Evolutionary conservation across 805 yeast species (phyloP).

Genomic region (Hanseniaspora clermontiae): DNA sequence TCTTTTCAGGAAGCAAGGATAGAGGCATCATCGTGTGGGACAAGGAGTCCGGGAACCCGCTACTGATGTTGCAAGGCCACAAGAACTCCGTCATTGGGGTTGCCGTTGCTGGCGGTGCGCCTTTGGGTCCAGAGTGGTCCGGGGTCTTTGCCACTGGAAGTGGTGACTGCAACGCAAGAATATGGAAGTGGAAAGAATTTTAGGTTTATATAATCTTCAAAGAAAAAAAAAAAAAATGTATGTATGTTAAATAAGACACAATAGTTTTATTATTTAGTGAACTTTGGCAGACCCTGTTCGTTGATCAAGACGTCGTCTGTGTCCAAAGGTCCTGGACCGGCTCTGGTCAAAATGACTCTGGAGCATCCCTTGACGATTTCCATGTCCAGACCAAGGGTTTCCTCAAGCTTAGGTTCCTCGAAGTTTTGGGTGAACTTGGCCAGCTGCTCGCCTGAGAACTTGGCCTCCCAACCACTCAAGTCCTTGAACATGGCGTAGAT

Average conservation of each 20-base stretch:
- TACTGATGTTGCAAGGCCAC: slow-evolving; percentile 92
- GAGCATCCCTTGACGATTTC: slow-evolving; percentile 61
- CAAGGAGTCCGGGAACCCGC: slow-evolving; percentile 77
- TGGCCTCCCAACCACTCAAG: slow-evolving; percentile 58
- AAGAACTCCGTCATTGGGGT: slow-evolving; percentile 91
- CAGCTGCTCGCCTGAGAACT: slow-evolving; percentile 25
- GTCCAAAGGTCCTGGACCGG: slow-evolving; percentile 77
- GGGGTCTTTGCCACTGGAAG: slow-evolving; percentile 93
- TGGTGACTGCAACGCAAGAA: slow-evolving; percentile 95
- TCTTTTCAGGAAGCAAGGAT: slow-evolving; percentile 89
- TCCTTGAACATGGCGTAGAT: slow-evolving; percentile 46
- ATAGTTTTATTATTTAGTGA: background rate
- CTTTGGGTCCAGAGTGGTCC: slow-evolving; percentile 41
- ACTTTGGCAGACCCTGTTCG: slow-evolving; percentile 43
- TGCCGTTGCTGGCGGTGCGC: slow-evolving; percentile 72
- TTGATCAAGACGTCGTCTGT: slow-evolving; percentile 46
- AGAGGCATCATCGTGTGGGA: slow-evolving; percentile 97
- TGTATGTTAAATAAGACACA: background rate
- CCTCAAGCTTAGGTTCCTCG: slow-evolving; percentile 18
- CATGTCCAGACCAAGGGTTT: slow-evolving; percentile 34
- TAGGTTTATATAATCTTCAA: background rate
- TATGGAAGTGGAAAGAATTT: slow-evolving; percentile 68
- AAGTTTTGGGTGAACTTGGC: slow-evolving; percentile 20
- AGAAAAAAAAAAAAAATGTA: background rate
- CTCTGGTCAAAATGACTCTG: slow-evolving; percentile 68